Base-by-base conservation (phyloP, 495 filamentous ascomycete species). In the Hyaloscypha hepaticicola region DNA sequence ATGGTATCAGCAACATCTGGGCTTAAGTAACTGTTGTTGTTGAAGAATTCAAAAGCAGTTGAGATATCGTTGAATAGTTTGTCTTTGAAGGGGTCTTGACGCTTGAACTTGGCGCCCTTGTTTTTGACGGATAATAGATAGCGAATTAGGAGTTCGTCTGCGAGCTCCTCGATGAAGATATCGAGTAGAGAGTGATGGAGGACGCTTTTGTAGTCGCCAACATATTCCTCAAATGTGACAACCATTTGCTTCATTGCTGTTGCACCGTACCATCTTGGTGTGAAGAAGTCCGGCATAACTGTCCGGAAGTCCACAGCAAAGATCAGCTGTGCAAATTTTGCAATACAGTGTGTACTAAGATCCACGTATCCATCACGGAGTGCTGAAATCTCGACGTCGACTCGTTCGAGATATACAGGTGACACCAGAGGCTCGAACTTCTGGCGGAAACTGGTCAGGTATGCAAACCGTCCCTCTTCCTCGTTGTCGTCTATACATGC, bases 291-390 rank as follows among this genome's bases (percentile, higher is more conserved):
- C 29, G 88, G 83, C 65, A 96, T 85, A 24, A 92, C 91, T 21
- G 84, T 71, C 65, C 80, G 81, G 77, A 99, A 91, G 81, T 99
- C 95, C 69, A 93, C 85, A 24, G 79, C 76, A 79, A 99, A 96
- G 68, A 99, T 88, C 22, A 96, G 80, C 55, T 83, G 77, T 33
- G 90, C 90, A 68, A 98, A 97, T 67, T 87, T 88, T 63, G 84
- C 82, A 51, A 98, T 88, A 76, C 92, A 96, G 79, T 93, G 91
- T 5, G 92, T 96, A 72, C 90, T 90, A 19, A 97, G 80, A 74
- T 98, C 96, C 33, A 98, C 90, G 75, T 97, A 98, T 53, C 92
- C 93, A 75, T 96, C 90, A 48, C 89, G 87, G 12, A 97, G 80
- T 25, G 81, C 77, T 6, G 90, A 86, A 25, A 94, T 78, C 69